Percentiles rank a stretch among this genome's conserved stretches.
Evolutionary conservation across 2,329 filamentous ascomycete genomes (phyloP).

Genomic region (Pseudocercospora vitis): DNA sequence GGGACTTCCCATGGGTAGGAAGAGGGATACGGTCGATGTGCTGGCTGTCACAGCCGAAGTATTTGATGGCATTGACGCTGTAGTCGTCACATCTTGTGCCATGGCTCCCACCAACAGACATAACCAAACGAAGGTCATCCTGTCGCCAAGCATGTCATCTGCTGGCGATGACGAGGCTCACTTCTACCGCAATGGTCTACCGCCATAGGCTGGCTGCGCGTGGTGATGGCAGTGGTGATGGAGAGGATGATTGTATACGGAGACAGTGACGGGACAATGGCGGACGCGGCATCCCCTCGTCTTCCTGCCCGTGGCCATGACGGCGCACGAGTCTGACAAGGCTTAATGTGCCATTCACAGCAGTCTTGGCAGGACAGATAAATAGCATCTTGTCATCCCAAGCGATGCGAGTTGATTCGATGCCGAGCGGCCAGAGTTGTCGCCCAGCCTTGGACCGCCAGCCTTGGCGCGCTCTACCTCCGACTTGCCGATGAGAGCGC

Average conservation of each 20-base stretch:
- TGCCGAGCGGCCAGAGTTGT: constrained; percentile 5
- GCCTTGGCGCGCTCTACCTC: neutral
- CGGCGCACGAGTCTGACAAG: constrained; percentile 15
- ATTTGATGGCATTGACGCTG: constrained; percentile 8
- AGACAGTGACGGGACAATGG: too few species aligned
- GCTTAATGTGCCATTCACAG: constrained; percentile 1
- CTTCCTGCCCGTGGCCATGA: constrained; percentile 10
- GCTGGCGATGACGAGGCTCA: neutral
- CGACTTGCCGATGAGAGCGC: neutral
- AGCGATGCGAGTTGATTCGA: constrained; percentile 8
- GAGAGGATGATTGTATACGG: too few species aligned
- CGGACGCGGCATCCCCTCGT: neutral
- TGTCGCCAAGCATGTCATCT: neutral
- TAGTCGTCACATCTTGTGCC: constrained; percentile 15
- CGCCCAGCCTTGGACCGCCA: constrained; percentile 10
- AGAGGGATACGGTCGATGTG: constrained; percentile 21
- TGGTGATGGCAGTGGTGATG: neutral
- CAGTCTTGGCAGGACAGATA: neutral
- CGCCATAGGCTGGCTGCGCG: constrained; percentile 1
- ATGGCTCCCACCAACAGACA: constrained; percentile 12
- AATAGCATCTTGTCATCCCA: constrained; percentile 1
- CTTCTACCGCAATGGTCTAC: neutral
- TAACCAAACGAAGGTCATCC: neutral
- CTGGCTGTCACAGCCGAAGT: neutral
- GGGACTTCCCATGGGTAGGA: constrained; percentile 23